These are phyloP conservation scores for Rhazya stricta DNA, from an alignment of 257 asterid species.

Conservation along the genomic window DNA sequence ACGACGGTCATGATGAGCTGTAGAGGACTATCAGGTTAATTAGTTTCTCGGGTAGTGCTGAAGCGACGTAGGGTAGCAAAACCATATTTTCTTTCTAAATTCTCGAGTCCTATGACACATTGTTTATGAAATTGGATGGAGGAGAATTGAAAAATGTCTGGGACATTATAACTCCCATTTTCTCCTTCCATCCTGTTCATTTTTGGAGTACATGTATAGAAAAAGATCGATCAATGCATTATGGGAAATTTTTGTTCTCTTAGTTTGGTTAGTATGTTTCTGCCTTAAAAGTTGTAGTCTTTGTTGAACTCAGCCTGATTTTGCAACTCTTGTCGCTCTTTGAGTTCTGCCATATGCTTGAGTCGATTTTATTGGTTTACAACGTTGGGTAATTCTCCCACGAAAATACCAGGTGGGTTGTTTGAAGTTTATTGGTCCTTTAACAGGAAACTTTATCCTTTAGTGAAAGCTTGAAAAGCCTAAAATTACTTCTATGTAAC, in stretches of 20 bases:
- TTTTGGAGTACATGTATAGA: slow-evolving; percentile 15
- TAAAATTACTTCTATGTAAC: too few species aligned
- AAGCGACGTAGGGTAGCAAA: slow-evolving; percentile 5
- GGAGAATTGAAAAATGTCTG: background rate
- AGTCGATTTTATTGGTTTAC: too few species aligned
- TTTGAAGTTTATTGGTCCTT: too few species aligned
- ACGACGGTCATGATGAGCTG: slow-evolving; percentile 60
- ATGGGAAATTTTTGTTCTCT: background rate
- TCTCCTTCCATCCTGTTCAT: background rate
- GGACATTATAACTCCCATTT: background rate
- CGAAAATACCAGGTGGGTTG: too few species aligned
- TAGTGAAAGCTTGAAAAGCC: too few species aligned
- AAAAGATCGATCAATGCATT: background rate
- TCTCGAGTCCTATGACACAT: background rate
- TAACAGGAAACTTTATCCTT: too few species aligned
- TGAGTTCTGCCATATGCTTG: too few species aligned
- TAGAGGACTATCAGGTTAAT: slow-evolving; percentile 19
- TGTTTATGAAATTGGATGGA: background rate
- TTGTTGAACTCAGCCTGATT: background rate
- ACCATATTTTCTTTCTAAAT: background rate
- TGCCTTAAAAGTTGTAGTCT: background rate
- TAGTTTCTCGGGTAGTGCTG: background rate
- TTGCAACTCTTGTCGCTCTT: background rate
- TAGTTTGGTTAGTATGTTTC: background rate
- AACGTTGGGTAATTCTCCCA: too few species aligned